These are phyloP conservation scores for Blastobotrys capitulatus DNA, from an alignment of 1,139 yeast species.

Conservation along the genomic window DNA sequence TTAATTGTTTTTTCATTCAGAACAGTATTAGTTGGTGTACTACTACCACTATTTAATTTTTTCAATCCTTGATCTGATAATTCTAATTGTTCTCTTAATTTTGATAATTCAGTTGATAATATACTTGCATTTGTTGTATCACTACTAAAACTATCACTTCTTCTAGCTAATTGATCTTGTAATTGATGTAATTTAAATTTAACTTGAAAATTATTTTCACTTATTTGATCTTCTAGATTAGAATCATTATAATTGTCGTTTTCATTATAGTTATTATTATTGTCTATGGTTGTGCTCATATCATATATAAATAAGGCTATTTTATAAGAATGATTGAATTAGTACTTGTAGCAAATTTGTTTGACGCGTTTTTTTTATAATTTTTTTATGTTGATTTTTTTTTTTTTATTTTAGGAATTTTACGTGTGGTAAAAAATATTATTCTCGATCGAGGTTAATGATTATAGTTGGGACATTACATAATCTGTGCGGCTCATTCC, in stretches of 20 bases:
- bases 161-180: constrained; percentile 13
- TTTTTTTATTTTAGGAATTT: too few relatives aligned
- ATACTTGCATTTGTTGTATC: neutral
- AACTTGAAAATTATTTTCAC: constrained; percentile 19
- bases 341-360: too few relatives aligned
- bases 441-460: too few relatives aligned
- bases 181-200: constrained; percentile 20
- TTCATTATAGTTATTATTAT: neutral
- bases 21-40: too few relatives aligned
- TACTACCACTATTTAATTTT: constrained; percentile 2
- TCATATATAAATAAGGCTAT: too few relatives aligned
- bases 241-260: neutral
- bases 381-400: too few relatives aligned
- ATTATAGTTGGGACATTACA: too few relatives aligned
- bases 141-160: neutral
- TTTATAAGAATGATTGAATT: too few relatives aligned
- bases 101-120: constrained; percentile 7
- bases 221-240: constrained; percentile 5
- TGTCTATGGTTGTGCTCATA: neutral
- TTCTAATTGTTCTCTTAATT: constrained; percentile 11
- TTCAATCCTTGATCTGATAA: constrained; percentile 8
- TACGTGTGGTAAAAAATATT: too few relatives aligned
- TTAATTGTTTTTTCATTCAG: neutral
- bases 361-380: too few relatives aligned
- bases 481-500: too few relatives aligned